Evolutionary conservation across 2,329 filamentous ascomycete genomes (phyloP).

Genomic region (Chaetomium globosum): DNA sequence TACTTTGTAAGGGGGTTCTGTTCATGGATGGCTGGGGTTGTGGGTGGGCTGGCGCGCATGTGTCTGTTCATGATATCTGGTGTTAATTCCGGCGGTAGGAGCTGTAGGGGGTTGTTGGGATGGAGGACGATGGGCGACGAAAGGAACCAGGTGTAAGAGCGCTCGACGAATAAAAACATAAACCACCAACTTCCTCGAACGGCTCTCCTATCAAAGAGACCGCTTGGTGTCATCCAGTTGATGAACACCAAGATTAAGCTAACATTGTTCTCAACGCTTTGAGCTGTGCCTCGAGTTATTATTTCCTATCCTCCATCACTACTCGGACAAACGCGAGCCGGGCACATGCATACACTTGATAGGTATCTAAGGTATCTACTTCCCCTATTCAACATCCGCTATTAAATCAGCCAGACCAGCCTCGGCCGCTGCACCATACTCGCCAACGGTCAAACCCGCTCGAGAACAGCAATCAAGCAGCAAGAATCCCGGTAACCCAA

Average conservation of each 20-base stretch:
- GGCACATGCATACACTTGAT: neutral
- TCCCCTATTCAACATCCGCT: neutral
- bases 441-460: neutral
- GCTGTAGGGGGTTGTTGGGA: neutral
- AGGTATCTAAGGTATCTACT: constrained; percentile 1
- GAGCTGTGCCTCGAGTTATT: neutral
- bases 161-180: neutral
- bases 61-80: neutral
- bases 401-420: neutral
- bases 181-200: neutral
- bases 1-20: neutral
- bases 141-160: neutral
- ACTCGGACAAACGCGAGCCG: too few species aligned
- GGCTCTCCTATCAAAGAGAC: too few species aligned
- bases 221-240: neutral
- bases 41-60: neutral
- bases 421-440: neutral
- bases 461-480: constrained; percentile 3
- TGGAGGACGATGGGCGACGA: neutral
- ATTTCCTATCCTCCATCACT: neutral
- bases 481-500: constrained; percentile 9
- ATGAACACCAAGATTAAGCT: neutral
- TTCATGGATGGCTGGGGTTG: neutral
- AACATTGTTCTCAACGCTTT: neutral
- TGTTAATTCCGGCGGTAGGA: neutral